Evolutionary conservation across 2,329 filamentous ascomycete species (phyloP), one percentile per base, ranked within the genome.

Genomic region (Aspergillus neoniger): DNA sequence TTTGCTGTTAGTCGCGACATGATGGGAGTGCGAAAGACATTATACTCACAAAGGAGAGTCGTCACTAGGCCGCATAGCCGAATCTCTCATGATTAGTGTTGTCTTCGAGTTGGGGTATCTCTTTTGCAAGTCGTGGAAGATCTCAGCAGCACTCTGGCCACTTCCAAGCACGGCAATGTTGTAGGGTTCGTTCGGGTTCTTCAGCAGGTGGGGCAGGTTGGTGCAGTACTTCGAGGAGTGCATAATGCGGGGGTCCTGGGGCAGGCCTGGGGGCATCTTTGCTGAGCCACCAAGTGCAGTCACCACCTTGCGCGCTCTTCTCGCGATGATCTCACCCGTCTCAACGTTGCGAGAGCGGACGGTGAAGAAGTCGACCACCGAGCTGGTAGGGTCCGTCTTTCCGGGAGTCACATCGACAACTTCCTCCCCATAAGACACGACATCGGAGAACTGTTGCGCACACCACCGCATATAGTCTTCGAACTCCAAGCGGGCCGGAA

Each of bases 401-500:
- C 86, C 83, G 0, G 90, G 89, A 6, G 86, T 80, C 17, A 96
- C 85, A 19, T 87, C 84, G 39, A 91, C 73, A 3, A 95, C 93
- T 74, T 96, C 90, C 69, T 89, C 88, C 62, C 86, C 85, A 74
- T 97, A 98, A 52, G 83, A 83, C 51, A 96, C 90, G 47, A 89
- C 79, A 63, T 87, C 77, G 53, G 84, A 85, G 71, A 98, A 98
- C 73, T 88, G 88, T 62, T 85, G 82, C 12, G 94, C 91, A 73
- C 92, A 96, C 94, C 94, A 98, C 63, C 89, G 86, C 77, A 98
- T 88, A 78, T 98, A 98, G 77, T 96, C 93, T 75, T 97, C 93
- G 72, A 96, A 98, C 79, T 98, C 94, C 63, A 89, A 82, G 25
- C 94, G 86, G 30, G 91, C 88, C 0, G 94, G 94, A 32, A 96